Evolutionary conservation across 768 basidiomycete genomes (phyloP), one percentile per base, ranked within the genome.

Genomic region (Leucocoprinus birnbaumii): DNA sequence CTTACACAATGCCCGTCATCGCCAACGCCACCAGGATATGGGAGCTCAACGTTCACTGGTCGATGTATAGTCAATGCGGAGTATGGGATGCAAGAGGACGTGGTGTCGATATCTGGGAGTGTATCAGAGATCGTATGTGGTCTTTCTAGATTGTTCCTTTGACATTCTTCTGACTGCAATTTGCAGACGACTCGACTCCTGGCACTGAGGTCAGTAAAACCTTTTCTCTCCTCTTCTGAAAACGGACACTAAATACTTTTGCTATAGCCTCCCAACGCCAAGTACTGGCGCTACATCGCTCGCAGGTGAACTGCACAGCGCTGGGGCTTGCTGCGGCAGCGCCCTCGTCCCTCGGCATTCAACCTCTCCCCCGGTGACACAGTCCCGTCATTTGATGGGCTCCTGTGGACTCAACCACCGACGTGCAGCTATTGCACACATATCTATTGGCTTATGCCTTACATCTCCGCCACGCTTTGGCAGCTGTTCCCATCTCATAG

Each of bases 81-180:
- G 76, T 85, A 13, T 89, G 86, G 87, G 84, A 89, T 68, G 69
- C 80, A 21, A 79, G 77, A 67, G 76, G 80, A 50, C 79, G 81
- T 38, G 82, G 84, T 24, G 87, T 89, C 40, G 85, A 87, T 53
- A 79, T 89, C 52, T 89, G 86, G 86, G 86, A 89, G 62, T 89
- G 87, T 65, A 72, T 88, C 51, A 69, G 74, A 67, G 79, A 81
- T 61, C 87, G 87, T 89, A 68, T 69, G 85, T 79, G 49, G 35
- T 58, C 49, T 24, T 37, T 53, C 27, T 52, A 41, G n/a, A 18
- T 45, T 18, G 38, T 34, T 49, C 31, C 40, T 21, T 19, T 37
- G 40, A 16, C 31, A 52, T 40, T 25, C 57, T 62, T 58, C 27
- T 43, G 19, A 24, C 21, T 7, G 40, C 48, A 21, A 50, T 8